phyloP scores from a whole-genome alignment of 2,329 filamentous ascomycete genomes.

The Aureobasidium subglaciale region DNA sequence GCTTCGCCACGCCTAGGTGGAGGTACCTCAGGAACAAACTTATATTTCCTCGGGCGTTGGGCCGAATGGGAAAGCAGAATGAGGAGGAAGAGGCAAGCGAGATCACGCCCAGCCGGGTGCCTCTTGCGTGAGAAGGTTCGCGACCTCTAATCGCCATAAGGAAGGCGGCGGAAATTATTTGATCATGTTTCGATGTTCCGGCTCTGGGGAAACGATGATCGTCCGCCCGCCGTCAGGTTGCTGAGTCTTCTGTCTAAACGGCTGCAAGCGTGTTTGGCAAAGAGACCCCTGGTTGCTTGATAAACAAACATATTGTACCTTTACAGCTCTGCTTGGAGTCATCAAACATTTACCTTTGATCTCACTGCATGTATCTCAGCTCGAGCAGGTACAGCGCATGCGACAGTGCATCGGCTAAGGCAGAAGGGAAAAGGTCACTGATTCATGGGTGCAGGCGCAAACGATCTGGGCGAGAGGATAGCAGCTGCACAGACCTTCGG shows the following conservation, averaged over 20 bases:
- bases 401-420: not conserved
- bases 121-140: not conserved
- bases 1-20: not conserved
- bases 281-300: slow-evolving; percentile 3
- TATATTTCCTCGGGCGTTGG: not conserved
- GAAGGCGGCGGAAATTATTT: not conserved
- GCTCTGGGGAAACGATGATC: slow-evolving; percentile 4
- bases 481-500: not conserved
- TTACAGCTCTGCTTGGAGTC: no score
- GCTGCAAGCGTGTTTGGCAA: slow-evolving; percentile 6
- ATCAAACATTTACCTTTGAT: not conserved
- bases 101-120: slow-evolving; percentile 1
- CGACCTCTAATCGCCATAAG: no score
- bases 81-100: slow-evolving; percentile 1
- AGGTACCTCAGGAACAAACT: not conserved
- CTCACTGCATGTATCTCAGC: not conserved
- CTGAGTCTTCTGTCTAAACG: not conserved
- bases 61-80: not conserved
- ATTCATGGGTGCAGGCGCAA: not conserved
- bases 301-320: not conserved
- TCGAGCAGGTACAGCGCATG: not conserved
- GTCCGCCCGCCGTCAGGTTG: not conserved
- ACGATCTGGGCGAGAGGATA: not conserved
- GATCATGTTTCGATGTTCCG: not conserved
- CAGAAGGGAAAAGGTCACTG: not conserved